Evolutionary conservation across 495 filamentous ascomycete species (phyloP).

Genomic region (Aspergillus bertholletiae): DNA sequence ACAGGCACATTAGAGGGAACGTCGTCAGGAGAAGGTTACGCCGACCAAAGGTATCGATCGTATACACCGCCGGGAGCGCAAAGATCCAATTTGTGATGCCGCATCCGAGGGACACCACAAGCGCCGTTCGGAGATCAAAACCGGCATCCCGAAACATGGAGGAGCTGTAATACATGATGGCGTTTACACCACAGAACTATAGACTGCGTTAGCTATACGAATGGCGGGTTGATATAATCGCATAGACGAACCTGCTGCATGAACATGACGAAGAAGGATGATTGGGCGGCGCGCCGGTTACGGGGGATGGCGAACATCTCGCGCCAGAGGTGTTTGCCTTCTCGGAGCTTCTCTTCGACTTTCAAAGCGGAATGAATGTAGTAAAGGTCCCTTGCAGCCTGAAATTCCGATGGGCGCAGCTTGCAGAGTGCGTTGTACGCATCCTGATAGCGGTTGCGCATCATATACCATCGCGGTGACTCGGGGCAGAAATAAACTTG

Average conservation of each 20-base stretch:
- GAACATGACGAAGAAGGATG: conserved; percentile 78
- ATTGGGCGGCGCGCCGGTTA: conserved; percentile 74
- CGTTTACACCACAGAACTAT: conserved; percentile 47
- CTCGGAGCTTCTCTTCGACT: conserved; percentile 60
- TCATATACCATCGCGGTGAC: conserved; percentile 77
- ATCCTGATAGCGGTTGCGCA: conserved; percentile 58
- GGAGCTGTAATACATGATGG: conserved; percentile 55
- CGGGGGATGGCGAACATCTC: conserved; percentile 72
- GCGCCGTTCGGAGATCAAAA: conserved; percentile 51
- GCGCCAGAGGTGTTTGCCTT: conserved; percentile 51
- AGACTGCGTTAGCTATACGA: neutral
- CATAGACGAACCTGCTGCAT: conserved; percentile 67
- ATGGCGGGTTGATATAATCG: neutral
- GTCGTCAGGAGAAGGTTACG: conserved; percentile 73
- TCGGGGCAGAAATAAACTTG: conserved; percentile 70
- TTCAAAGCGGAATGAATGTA: conserved; percentile 75
- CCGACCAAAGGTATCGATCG: conserved; percentile 81
- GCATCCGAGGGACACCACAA: conserved; percentile 68
- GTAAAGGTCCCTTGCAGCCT: conserved; percentile 78
- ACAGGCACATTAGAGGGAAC: conserved; percentile 72
- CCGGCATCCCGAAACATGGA: conserved; percentile 50
- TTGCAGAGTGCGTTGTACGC: conserved; percentile 65
- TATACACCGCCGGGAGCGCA: conserved; percentile 73
- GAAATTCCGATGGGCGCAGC: conserved; percentile 66
- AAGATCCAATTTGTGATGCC: conserved; percentile 80